Base-by-base conservation (phyloP, 306 rosid genomes). In the Cucurbita pepo region DNA sequence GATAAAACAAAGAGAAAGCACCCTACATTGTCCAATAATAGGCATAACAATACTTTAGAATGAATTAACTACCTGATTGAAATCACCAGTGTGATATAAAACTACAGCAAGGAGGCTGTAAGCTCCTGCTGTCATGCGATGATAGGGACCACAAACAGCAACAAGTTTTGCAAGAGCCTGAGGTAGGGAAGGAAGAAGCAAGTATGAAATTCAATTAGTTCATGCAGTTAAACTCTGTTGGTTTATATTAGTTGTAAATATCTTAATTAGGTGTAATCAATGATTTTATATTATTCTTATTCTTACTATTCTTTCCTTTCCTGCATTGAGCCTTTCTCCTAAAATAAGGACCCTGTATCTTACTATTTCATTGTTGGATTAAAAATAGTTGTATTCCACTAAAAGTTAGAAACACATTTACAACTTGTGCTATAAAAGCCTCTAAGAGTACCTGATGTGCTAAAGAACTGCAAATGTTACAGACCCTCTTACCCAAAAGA, bases 81-180 rank as follows among this genome's bases (percentile, higher is more conserved):
- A 94, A 84, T 94, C 97, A 54, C 99, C 99, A n/a, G 99, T 94
- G 77, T 94, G 99, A 84, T 94, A 94, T 64, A 94, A 76, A 85
- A 94, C 99, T 73, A 94, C 99, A 65, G 99, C 99, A 75, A 94
- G 99, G 55, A 94, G 97, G 81, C 97, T 94, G 86, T 94, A 94
- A 73, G 99, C 99, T 72, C 99, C 96, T 1, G 99, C 97, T 10
- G 99, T 91, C 97, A 89, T 91, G 52, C 96, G 90, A 86, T 94
- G 97, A 80, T 88, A 94, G 74, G 99, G 99, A 79, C 99, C 99
- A 75, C 99, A 94, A 71, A 94, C 99, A 41, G 92, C 97, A 76
- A 91, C 91, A 54, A 94, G 91, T 85, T 94, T 91, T 65, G 97
- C 91, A 62, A 94, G 97, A 78, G 99, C 99, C 99, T 94, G 82